Conservation (phyloP, 805 yeast genomes). For the Saturnispora sanitii region DNA sequence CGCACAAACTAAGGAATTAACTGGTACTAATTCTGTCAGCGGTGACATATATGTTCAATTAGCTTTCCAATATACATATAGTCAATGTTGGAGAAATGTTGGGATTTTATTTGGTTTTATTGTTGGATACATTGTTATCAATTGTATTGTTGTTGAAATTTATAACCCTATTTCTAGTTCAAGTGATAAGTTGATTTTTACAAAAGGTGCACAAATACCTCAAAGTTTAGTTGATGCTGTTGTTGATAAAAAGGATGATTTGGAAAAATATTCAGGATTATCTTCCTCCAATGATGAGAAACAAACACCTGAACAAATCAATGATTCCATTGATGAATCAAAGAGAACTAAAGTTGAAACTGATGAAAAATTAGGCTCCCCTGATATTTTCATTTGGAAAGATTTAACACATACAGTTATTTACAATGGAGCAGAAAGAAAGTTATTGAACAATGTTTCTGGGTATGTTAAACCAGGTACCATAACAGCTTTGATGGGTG, state of each 20-base stretch:
- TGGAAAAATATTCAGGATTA: slow-evolving; percentile 40
- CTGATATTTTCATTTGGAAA: slow-evolving; percentile 53
- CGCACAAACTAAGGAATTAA: slow-evolving; percentile 16
- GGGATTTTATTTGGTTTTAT: slow-evolving; percentile 41
- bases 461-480: slow-evolving; percentile 45
- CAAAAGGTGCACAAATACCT: slow-evolving; percentile 22
- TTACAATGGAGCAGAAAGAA: slow-evolving; percentile 31
- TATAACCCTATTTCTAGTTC: slow-evolving; percentile 24
- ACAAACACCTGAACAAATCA: background rate
- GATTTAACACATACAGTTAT: slow-evolving; percentile 50
- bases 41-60: slow-evolving; percentile 41
- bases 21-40: slow-evolving; percentile 30
- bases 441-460: slow-evolving; percentile 34
- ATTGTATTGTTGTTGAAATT: slow-evolving; percentile 24
- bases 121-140: slow-evolving; percentile 29
- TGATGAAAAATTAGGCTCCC: slow-evolving; percentile 25
- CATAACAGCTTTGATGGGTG: slow-evolving; percentile 54
- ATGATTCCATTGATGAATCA: slow-evolving; percentile 5
- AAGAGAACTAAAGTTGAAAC: background rate
- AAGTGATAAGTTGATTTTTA: slow-evolving; percentile 27
- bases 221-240: slow-evolving; percentile 21
- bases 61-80: slow-evolving; percentile 41
- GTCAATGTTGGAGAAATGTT: slow-evolving; percentile 72
- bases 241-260: slow-evolving; percentile 17
- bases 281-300: background rate